phyloP scores from a whole-genome alignment of 352 stramenopile species.

The Phytophthora pisi region DNA sequence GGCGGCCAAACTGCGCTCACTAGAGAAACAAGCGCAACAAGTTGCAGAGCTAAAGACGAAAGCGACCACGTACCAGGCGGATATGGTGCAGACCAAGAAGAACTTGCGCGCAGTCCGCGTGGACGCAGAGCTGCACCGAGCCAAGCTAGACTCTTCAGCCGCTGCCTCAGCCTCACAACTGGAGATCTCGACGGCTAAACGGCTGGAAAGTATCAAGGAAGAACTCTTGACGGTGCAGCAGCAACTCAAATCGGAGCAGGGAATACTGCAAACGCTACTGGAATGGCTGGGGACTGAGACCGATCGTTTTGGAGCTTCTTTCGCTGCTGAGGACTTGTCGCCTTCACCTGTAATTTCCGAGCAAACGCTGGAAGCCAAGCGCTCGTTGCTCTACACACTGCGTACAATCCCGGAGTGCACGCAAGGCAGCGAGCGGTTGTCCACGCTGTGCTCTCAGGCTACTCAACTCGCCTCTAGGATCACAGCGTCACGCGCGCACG shows the following conservation, averaged over 20 bases:
- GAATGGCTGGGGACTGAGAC: slow-evolving; percentile 52
- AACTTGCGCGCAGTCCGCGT: slow-evolving; percentile 47
- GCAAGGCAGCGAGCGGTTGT: slow-evolving; percentile 52
- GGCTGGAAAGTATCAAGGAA: slow-evolving; percentile 50
- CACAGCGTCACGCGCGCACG: slow-evolving; percentile 48
- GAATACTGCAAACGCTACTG: slow-evolving; percentile 54
- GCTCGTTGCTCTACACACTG: slow-evolving; percentile 23
- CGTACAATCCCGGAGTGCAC: slow-evolving; percentile 51
- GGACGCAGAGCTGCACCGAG: slow-evolving; percentile 46
- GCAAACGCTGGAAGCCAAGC: slow-evolving; percentile 29
- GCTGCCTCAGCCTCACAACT: slow-evolving; percentile 1
- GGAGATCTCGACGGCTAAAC: slow-evolving; percentile 18
- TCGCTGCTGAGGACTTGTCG: slow-evolving; percentile 24
- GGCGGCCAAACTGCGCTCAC: slow-evolving; percentile 47
- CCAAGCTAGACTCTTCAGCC: slow-evolving; percentile 22
- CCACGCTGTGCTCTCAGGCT: slow-evolving; percentile 52
- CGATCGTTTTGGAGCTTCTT: slow-evolving; percentile 41
- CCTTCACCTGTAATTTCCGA: slow-evolving; percentile 20
- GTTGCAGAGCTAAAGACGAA: slow-evolving; percentile 49
- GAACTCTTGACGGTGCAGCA: slow-evolving; percentile 53
- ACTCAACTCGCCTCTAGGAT: slow-evolving; percentile 52
- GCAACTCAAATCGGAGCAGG: slow-evolving; percentile 49
- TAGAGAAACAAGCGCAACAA: slow-evolving; percentile 44
- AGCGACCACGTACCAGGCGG: slow-evolving; percentile 39
- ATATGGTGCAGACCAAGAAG: slow-evolving; percentile 52